Conservation (phyloP, 2,329 filamentous ascomycete species). For the Epichloe elymi region DNA sequence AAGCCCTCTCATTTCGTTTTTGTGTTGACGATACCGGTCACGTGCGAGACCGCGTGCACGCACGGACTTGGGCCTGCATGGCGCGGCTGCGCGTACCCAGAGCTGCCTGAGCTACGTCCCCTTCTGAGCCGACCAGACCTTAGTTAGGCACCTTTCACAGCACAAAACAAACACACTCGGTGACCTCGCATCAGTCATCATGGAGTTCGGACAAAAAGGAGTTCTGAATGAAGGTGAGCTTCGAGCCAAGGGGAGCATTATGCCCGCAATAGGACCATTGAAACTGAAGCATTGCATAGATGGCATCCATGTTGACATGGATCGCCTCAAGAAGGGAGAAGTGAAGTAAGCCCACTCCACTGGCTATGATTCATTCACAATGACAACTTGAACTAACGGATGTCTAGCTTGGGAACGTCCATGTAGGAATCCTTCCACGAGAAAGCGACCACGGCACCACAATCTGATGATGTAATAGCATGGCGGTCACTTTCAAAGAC, state of each 20-base stretch:
- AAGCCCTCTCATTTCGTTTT: not conserved
- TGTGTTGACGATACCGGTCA: constrained; percentile 6
- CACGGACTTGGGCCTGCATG: constrained; percentile 5
- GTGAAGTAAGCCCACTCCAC: constrained; percentile 61
- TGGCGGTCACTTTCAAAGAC: constrained; percentile 98
- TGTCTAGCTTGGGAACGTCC: constrained; percentile 75
- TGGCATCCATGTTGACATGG: constrained; percentile 99
- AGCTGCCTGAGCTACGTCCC: constrained; percentile 32
- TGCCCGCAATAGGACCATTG: not conserved
- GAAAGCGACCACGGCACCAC: constrained; percentile 13
- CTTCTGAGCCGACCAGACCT: constrained; percentile 12
- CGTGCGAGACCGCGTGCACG: constrained; percentile 11
- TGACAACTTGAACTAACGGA: constrained; percentile 17
- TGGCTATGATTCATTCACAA: not conserved
- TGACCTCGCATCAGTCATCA: constrained; percentile 15
- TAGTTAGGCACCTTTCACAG: not conserved
- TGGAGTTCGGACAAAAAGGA: constrained; percentile 53
- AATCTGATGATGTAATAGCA: constrained; percentile 40
- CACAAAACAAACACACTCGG: too few relatives aligned
- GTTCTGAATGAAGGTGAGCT: constrained; percentile 48
- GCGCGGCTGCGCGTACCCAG: constrained; percentile 28
- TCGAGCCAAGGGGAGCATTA: not conserved
- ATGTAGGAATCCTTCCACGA: constrained; percentile 47
- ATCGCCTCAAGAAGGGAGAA: constrained; percentile 95
- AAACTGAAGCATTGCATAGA: constrained; percentile 40